Base-by-base conservation (phyloP, 805 yeast species). In the Yarrowia alimentaria region DNA sequence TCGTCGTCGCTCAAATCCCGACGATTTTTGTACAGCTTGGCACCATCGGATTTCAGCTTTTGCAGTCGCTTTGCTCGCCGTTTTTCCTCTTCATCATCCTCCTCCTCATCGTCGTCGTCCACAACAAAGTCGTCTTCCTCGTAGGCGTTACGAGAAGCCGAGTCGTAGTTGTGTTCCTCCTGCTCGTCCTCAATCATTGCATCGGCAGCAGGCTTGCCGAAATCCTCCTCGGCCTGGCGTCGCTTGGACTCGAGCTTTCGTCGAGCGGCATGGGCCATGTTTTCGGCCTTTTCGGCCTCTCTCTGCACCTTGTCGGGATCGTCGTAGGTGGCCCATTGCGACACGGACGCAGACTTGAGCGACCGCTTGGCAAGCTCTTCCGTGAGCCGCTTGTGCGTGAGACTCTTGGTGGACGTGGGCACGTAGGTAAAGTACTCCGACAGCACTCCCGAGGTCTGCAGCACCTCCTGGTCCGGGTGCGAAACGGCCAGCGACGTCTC, bases 371-470 rank as follows among this genome's bases (percentile, higher is more conserved):
- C 66, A 28, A 71, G 61, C 25, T 64, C 66, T 24, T 56, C 59
- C 7, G 96, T 87, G 57, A 93, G 74, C 61, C 81, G 79, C 58
- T 78, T 75, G 65, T 91, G 98, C 3, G 95, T 83, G 48, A 78
- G 77, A 1, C 97, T 87, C 35, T 78, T 75, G n/a, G 94, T 87
- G 0, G 97, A 88, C 0, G 96, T 81, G 13, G 99, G 99, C 47
- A 89, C 78, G 52, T 93, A 78, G 64, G 83, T 83, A 60, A 87
- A 75, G 1, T 80, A 66, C 59, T 84, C 80, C 38, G 72, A 74
- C 51, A 93, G 69, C 17, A 78, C 68, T n/a, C 82, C 74, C 45
- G 85, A 80, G 16, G 85, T 76, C 60, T 81, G 82, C 60, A 88
- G 76, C 37, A 87, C 71, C 60, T 83, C 89, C 53, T 81, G 81